Evolutionary conservation across 2,329 filamentous ascomycete species (phyloP), one percentile per base, ranked within the genome.

Genomic region (Claviceps pazoutovae): DNA sequence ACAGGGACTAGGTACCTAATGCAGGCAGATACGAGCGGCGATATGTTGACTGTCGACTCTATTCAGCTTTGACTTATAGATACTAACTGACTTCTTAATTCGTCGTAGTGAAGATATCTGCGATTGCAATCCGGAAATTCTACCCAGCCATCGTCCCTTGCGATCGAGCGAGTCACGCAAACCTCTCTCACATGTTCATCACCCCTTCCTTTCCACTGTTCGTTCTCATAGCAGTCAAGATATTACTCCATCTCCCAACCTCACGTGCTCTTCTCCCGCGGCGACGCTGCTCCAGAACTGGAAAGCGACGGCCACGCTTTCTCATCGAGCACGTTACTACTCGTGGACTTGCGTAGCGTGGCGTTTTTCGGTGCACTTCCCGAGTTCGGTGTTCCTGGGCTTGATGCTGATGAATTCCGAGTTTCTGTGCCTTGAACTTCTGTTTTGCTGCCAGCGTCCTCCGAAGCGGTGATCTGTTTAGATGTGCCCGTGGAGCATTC

Each of bases 231-330:
- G 11, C 37, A 26, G 7, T 11, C 16, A 36, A n/a, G 5, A 11
- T 17, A 3, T n/a, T n/a, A 14, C 17, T 17, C 14, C 21, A 5
- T 30, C 21, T 16, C 8, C 21, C 17, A 13, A 26, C 23, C 19
- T 44, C 23, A 46, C 38, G 13, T 45, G 8, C n/a, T 21, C 23
- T 45, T 30, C n/a, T 34, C n/a, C 21, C 30, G n/a, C 19, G 51
- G 46, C 14, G 50, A 49, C 5, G 13, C 26, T n/a, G 23, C 26
- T 6, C 17, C 30, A 11, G 46, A 42, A 21, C 38, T 19, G 19
- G 51, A 47, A 7, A 53, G 48, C 37, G 44, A 46, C 19, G 51
- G 51, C 51, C 51, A 53, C 19, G 42, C 23, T 26, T 43, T 49
- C 30, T 53, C 46, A n/a, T 50, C 50, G 44, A 51, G 50, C 19